Conservation (phyloP, 2,329 filamentous ascomycete species). For the Colletotrichum sp. region DNA sequence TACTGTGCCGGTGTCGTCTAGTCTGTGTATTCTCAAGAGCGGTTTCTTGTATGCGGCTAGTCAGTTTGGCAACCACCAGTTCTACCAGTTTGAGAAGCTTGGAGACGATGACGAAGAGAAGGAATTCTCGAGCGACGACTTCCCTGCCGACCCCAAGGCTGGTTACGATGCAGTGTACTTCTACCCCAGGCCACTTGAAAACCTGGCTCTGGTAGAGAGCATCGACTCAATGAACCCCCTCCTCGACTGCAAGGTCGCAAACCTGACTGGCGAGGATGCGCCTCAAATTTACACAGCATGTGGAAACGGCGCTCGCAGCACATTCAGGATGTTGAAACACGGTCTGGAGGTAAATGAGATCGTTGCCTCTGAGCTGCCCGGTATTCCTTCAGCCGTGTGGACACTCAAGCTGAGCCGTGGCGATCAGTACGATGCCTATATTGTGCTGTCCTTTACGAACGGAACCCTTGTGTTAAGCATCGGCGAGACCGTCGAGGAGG, state of each 20-base stretch:
- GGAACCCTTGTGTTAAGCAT: conserved; percentile 92
- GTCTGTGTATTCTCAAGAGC: conserved; percentile 90
- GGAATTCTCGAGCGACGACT: conserved; percentile 85
- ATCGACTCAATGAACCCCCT: conserved; percentile 91
- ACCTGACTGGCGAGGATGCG: conserved; percentile 89
- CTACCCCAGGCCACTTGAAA: conserved; percentile 78
- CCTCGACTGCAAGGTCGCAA: conserved; percentile 89
- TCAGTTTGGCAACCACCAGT: conserved; percentile 90
- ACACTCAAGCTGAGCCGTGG: conserved; percentile 84
- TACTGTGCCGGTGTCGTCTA: conserved; percentile 87
- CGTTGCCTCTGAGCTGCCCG: conserved; percentile 90
- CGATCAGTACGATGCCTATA: conserved; percentile 92
- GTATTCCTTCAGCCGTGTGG: conserved; percentile 92
- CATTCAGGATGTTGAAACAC: conserved; percentile 91
- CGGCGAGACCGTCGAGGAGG: conserved; percentile 95
- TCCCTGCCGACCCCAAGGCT: conserved; percentile 75
- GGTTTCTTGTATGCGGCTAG: conserved; percentile 93
- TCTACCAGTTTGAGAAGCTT: conserved; percentile 97
- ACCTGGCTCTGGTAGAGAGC: conserved; percentile 83
- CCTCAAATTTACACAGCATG: conserved; percentile 96
- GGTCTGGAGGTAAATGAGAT: conserved; percentile 93
- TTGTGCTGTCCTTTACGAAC: conserved; percentile 91
- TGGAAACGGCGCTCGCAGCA: conserved; percentile 86
- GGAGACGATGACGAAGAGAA: conserved; percentile 93
- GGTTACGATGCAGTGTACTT: conserved; percentile 85